Base-by-base conservation (phyloP, 352 stramenopile genomes). In the Phytophthora foliorum region DNA sequence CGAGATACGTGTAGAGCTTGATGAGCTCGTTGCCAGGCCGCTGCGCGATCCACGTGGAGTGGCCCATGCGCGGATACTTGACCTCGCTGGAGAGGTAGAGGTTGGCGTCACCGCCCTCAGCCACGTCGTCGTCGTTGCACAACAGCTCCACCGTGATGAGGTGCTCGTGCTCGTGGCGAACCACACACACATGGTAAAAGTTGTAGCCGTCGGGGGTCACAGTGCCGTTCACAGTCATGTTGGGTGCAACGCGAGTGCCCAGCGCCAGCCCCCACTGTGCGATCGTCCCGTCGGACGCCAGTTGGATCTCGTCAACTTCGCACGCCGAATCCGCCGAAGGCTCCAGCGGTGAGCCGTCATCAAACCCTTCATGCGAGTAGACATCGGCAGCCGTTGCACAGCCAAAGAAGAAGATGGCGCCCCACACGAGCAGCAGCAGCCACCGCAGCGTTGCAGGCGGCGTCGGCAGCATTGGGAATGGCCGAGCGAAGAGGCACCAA, bases 101-200 rank as follows among this genome's bases (percentile, higher is more conserved):
- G 36, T 90, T 95, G 7, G 86, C 84, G 51, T 95, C 82, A 3
- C 67, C 69, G 17, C 51, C 55, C 1, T 63, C 41, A 9, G 36
- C 46, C 50, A 78, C 22, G 51, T 72, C 66, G 24, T 72, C 32
- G 16, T 42, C 34, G 31, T 74, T 32, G 34, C 70, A 76, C 36
- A 73, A 74, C 45, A 95, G 56, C 65, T 89, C 70, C n/a, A 94
- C 69, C 24, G 86, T 80, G 60, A 94, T 84, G 32, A 82, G 68
- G 63, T 95, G 88, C 54, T 95, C 84, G 63, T 94, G 88, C 25
- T 90, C 76, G 57, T 95, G 88, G 21, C 88, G 84, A 46, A 80
- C 49, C 32, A 95, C 81, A 58, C 84, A 95, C 10, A 93, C 29
- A 42, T 95, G 86, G 62, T 90, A 94, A 48, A 86, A 95, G 31